Evolutionary conservation across 257 asterid species (phyloP).

Genomic region (Solanum sejunctum): DNA sequence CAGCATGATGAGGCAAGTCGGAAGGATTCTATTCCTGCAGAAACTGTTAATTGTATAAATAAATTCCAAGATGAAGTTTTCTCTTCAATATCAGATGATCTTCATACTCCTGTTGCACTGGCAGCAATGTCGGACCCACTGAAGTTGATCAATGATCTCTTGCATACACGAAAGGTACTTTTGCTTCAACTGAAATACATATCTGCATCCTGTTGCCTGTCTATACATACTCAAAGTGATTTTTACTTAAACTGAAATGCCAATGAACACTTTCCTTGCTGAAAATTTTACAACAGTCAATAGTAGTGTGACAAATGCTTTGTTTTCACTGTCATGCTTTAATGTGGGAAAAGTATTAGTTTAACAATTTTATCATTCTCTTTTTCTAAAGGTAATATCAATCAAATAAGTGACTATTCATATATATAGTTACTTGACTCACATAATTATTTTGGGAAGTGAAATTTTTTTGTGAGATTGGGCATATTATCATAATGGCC

Average conservation of each 20-base stretch:
- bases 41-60: conserved; percentile 38
- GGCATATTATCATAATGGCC: not conserved
- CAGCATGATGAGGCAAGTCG: conserved; percentile 24
- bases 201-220: not conserved
- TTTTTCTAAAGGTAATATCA: not conserved
- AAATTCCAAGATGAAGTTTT: conserved; percentile 58
- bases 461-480: not conserved
- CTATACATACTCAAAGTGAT: not conserved
- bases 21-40: conserved; percentile 55
- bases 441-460: not conserved
- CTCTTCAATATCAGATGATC: conserved; percentile 79
- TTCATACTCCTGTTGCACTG: conserved; percentile 75
- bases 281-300: not conserved
- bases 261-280: not conserved
- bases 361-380: not conserved
- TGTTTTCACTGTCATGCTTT: not conserved
- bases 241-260: not conserved
- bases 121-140: conserved; percentile 91
- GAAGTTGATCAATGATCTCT: conserved; percentile 75
- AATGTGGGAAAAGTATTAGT: not conserved
- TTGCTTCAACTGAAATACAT: not conserved
- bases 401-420: not conserved
- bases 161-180: conserved; percentile 81
- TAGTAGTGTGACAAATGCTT: not conserved
- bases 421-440: not conserved